Base-by-base conservation (phyloP, 164 flowering plant genomes). In the Stephania cephalantha region DNA sequence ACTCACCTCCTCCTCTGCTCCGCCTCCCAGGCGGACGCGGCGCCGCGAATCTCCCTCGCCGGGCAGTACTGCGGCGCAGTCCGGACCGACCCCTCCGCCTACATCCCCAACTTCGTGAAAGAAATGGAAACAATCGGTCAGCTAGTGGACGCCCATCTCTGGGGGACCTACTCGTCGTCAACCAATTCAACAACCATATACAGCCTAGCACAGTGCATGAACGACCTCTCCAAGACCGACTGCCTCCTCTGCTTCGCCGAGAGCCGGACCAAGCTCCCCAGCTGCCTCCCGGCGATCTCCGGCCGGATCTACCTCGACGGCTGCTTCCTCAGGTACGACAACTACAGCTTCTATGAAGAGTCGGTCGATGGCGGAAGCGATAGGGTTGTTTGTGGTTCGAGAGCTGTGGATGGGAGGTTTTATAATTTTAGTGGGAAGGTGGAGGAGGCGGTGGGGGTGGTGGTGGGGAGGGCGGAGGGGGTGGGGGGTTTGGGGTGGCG, bases 171-270 rank as follows among this genome's bases (percentile, higher is more conserved):
- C 63, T 5, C 55, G 2, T 20, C 9, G 20, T 11, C 68, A 42
- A 29, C 75, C 72, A 35, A 35, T 35, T 35, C 42, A 35, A 68
- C 76, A 1, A 77, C 84, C 6, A 73, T 89, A 0, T 89, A 85
- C 82, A 86, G 78, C 58, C 72, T 91, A 12, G 85, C 88, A 7
- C 92, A 93, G 53, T 93, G 98, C 85, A 81, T 80, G 78, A 61
- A 71, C 1, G 93, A 91, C 77, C 89, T 93, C 65, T 80, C 92
- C 6, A 81, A 53, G 29, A 83, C 84, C 7, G 95, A 90, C 30
- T 93, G 98, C 82, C 87, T 86, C 69, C 88, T 86, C 63, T 93
- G 98, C 85, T 90, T 70, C 78, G 86, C 92, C 20, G 84, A 87
- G 53, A 50, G 82, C 66, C 87, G 91, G 7, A 86, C 90, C 25